Evolutionary conservation across 139 green algal genomes (phyloP).

Genomic region (Chlamydomonas incerta): DNA sequence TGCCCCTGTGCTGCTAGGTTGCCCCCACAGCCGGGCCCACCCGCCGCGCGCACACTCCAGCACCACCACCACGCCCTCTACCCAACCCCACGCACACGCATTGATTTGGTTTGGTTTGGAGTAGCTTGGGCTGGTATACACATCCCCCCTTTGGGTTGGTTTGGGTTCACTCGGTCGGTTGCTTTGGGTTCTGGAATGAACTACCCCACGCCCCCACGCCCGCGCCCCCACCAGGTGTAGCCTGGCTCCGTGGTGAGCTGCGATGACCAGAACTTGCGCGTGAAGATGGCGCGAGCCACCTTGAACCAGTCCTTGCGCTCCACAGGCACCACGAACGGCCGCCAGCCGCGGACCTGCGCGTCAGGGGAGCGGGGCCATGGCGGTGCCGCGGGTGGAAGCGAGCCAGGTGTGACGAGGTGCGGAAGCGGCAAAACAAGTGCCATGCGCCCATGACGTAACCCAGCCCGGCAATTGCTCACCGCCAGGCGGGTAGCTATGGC

Average conservation of each 20-base stretch:
- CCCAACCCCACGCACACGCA: no score
- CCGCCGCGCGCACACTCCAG: no score
- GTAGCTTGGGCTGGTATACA: no score
- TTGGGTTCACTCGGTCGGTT: no score
- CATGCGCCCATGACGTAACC: no score
- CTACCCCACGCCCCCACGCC: no score
- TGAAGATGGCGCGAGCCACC: constrained; percentile 64
- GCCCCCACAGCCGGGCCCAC: no score
- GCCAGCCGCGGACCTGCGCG: constrained; percentile 55
- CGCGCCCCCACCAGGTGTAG: constrained; percentile 62
- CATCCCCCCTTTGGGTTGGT: no score
- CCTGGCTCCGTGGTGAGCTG: constrained; percentile 63
- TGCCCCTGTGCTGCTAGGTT: no score
- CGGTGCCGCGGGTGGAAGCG: not conserved
- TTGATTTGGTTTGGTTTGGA: no score
- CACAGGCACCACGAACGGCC: constrained; percentile 58
- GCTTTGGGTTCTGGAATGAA: no score
- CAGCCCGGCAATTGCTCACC: not conserved
- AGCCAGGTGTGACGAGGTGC: not conserved
- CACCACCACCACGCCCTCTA: no score
- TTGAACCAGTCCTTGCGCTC: constrained; percentile 67
- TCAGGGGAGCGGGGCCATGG: not conserved
- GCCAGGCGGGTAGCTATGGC: not conserved
- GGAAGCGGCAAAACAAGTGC: not conserved
- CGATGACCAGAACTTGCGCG: constrained; percentile 61